phyloP scores from a whole-genome alignment of 1,284 basidiomycete species.

The Leccinum fallax region DNA sequence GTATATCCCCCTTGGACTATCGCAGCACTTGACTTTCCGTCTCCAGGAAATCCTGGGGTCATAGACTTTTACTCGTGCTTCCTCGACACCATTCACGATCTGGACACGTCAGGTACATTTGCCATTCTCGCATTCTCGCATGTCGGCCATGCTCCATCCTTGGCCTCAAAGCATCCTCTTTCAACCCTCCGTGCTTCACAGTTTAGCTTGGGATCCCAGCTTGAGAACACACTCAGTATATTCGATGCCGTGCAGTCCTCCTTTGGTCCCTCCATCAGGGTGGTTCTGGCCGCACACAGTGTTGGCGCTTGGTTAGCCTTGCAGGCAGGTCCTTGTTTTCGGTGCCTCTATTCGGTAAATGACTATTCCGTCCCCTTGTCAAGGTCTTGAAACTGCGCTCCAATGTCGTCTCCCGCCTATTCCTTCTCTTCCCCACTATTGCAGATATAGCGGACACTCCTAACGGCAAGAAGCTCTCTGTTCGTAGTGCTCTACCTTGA shows the following conservation, averaged over 20 bases:
- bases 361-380: neutral
- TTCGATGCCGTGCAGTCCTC: constrained; percentile 45
- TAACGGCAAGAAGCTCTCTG: constrained; percentile 51
- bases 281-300: constrained; percentile 60
- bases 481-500: constrained; percentile 22
- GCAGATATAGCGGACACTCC: constrained; percentile 56
- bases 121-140: constrained; percentile 57
- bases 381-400: constrained; percentile 54
- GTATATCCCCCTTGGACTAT: constrained; percentile 1
- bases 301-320: constrained; percentile 61
- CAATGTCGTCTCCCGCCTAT: constrained; percentile 39
- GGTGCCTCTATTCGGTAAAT: neutral
- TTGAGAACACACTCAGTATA: constrained; percentile 51
- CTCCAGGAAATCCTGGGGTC: constrained; percentile 58
- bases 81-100: constrained; percentile 47
- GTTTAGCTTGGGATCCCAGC: constrained; percentile 45
- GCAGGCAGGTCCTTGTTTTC: constrained; percentile 42
- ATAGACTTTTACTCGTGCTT: constrained; percentile 61
- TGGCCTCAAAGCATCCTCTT: constrained; percentile 8
- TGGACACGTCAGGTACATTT: constrained; percentile 38
- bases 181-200: constrained; percentile 14
- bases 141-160: constrained; percentile 53
- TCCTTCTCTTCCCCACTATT: constrained; percentile 63
- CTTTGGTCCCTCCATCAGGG: constrained; percentile 39
- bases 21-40: neutral